phyloP scores from a whole-genome alignment of 2,329 filamentous ascomycete species.

The Sarocladium strictum region DNA sequence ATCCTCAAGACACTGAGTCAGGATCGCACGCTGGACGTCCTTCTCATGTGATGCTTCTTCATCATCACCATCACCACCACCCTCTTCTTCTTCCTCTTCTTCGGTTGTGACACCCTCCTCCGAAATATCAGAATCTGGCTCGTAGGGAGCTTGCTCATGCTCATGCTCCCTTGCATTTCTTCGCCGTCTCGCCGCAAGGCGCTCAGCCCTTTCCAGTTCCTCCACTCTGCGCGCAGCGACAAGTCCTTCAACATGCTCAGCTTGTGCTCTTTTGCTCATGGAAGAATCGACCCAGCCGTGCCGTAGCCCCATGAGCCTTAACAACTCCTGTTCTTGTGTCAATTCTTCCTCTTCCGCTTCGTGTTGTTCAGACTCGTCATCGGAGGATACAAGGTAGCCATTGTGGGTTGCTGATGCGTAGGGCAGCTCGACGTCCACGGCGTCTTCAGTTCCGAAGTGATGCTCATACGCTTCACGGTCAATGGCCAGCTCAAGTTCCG shows the following conservation, averaged over 20 bases:
- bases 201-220: no score
- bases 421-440: slow-evolving; percentile 20
- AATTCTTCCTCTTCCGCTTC: neutral
- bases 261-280: neutral
- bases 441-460: slow-evolving; percentile 16
- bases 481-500: slow-evolving; percentile 23
- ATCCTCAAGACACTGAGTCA: neutral
- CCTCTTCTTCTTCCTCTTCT: neutral
- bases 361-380: neutral
- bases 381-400: neutral
- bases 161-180: no score
- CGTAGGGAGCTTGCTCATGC: neutral
- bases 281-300: neutral
- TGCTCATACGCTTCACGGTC: slow-evolving; percentile 21
- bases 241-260: neutral
- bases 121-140: neutral
- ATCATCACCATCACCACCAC: no score
- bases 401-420: neutral
- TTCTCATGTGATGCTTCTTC: neutral
- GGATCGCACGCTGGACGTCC: neutral
- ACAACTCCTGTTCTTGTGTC: neutral
- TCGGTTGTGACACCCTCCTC: slow-evolving; percentile 3
- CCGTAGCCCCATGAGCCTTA: neutral
- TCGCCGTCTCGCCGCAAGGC: no score
- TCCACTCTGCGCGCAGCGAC: neutral